These are phyloP conservation scores for Acanthamoeba lugdunensis DNA, from an alignment of 208 protist species.

Conservation along the genomic window DNA sequence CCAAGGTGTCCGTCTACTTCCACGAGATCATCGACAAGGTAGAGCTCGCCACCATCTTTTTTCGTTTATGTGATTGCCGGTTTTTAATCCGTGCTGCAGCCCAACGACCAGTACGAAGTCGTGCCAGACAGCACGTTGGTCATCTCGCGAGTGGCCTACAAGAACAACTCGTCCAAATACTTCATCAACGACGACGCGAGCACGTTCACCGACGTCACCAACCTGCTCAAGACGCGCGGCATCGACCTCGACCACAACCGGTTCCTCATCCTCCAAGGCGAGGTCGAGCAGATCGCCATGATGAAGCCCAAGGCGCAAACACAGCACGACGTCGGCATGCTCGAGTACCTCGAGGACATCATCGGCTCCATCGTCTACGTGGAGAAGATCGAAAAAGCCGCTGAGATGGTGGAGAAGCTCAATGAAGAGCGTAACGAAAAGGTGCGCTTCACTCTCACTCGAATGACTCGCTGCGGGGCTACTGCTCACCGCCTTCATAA, in stretches of 20 bases:
- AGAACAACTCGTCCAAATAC: conserved; percentile 95
- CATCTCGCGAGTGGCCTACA: conserved; percentile 91
- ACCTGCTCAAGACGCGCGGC: conserved; percentile 93
- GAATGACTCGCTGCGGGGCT: neutral
- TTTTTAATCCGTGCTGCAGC: conserved; percentile 12
- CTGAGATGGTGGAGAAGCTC: conserved; percentile 90
- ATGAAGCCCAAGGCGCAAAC: conserved; percentile 98
- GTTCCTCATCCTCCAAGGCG: conserved; percentile 99
- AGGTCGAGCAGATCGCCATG: conserved; percentile 99
- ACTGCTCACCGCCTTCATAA: neutral
- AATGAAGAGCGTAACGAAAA: conserved; percentile 93
- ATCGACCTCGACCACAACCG: conserved; percentile 99
- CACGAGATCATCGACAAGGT: conserved; percentile 91
- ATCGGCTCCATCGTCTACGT: conserved; percentile 95
- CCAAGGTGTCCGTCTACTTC: conserved; percentile 97
- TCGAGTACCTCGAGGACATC: conserved; percentile 99
- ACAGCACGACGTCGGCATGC: conserved; percentile 96
- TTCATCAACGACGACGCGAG: conserved; percentile 87
- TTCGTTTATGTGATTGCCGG: neutral
- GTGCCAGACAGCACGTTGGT: conserved; percentile 92
- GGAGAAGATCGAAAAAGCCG: conserved; percentile 91
- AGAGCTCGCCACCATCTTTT: neutral
- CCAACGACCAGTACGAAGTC: conserved; percentile 88
- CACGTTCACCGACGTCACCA: conserved; percentile 86
- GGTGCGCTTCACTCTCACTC: conserved; percentile 75